These are phyloP conservation scores for Trametes elegans DNA, from an alignment of 768 basidiomycete genomes.

Conservation along the genomic window DNA sequence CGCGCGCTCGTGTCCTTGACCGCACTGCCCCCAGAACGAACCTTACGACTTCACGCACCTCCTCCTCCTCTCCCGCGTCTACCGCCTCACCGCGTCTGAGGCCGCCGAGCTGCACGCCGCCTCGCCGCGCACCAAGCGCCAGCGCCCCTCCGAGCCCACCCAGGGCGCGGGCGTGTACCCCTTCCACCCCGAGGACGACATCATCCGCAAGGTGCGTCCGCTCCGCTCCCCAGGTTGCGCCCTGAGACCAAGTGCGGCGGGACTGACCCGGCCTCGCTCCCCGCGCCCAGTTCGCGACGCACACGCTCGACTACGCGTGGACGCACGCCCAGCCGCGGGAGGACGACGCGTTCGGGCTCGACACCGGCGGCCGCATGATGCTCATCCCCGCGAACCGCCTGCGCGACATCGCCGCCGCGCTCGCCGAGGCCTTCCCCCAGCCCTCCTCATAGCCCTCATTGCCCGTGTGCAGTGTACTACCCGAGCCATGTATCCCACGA, in stretches of 20 bases:
- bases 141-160: slow-evolving; percentile 38
- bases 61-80: slow-evolving; percentile 75
- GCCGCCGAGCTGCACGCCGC: slow-evolving; percentile 48
- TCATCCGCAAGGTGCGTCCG: slow-evolving; percentile 57
- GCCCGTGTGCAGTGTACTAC: background rate
- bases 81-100: slow-evolving; percentile 70
- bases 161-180: slow-evolving; percentile 50
- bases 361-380: slow-evolving; percentile 65
- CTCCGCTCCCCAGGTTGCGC: background rate
- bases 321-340: slow-evolving; percentile 53
- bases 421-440: slow-evolving; percentile 26
- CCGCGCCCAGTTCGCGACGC: slow-evolving; percentile 44
- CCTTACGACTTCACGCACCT: slow-evolving; percentile 73
- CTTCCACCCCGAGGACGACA: slow-evolving; percentile 88
- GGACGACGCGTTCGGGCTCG: slow-evolving; percentile 69
- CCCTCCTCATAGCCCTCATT: slow-evolving; percentile 19
- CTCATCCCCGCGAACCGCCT: slow-evolving; percentile 49
- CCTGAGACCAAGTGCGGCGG: background rate
- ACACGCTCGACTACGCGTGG: slow-evolving; percentile 53
- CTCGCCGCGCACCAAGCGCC: slow-evolving; percentile 37
- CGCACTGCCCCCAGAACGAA: slow-evolving; percentile 38
- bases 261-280: slow-evolving; percentile 1
- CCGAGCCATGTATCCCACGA: background rate
- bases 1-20: background rate
- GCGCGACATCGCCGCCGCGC: slow-evolving; percentile 36